Percentiles rank a stretch among this genome's conserved stretches.
These are phyloP conservation scores for Kazachstania africana DNA, from an alignment of 805 yeast species.

Conservation along the genomic window DNA sequence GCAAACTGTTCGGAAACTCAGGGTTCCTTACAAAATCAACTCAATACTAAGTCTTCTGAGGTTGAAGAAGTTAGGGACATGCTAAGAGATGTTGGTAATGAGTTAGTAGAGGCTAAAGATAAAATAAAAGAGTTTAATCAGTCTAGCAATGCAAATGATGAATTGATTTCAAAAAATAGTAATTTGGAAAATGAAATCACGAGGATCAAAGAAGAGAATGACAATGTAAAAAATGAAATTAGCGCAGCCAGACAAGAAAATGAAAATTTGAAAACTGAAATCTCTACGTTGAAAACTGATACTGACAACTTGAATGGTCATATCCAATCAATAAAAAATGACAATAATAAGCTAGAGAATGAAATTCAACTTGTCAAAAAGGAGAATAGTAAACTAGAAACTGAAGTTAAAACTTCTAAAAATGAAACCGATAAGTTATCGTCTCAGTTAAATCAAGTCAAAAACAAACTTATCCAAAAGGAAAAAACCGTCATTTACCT, in stretches of 20 bases:
- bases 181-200: slow-evolving; percentile 10
- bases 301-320: too few species aligned
- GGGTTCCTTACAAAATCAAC: neutral
- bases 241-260: neutral
- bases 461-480: slow-evolving; percentile 22
- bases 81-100: slow-evolving; percentile 67
- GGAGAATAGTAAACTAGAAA: slow-evolving; percentile 11
- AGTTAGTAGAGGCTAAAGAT: slow-evolving; percentile 60
- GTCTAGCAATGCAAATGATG: neutral
- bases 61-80: slow-evolving; percentile 62
- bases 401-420: slow-evolving; percentile 1
- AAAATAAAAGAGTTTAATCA: slow-evolving; percentile 30
- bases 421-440: slow-evolving; percentile 9
- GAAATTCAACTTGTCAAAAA: slow-evolving; percentile 2
- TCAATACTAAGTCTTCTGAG: slow-evolving; percentile 45
- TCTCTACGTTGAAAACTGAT: too few species aligned
- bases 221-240: neutral
- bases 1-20: neutral
- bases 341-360: neutral
- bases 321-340: neutral
- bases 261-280: too few species aligned
- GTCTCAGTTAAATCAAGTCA: slow-evolving; percentile 15
- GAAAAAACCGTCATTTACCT: slow-evolving; percentile 30
- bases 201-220: slow-evolving; percentile 9
- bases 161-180: slow-evolving; percentile 14